A percentile compares a stretch with the other conserved stretches of the same genome.
phyloP scores from a whole-genome alignment of 441 rosid species.

The Adansonia rubrostipa region DNA sequence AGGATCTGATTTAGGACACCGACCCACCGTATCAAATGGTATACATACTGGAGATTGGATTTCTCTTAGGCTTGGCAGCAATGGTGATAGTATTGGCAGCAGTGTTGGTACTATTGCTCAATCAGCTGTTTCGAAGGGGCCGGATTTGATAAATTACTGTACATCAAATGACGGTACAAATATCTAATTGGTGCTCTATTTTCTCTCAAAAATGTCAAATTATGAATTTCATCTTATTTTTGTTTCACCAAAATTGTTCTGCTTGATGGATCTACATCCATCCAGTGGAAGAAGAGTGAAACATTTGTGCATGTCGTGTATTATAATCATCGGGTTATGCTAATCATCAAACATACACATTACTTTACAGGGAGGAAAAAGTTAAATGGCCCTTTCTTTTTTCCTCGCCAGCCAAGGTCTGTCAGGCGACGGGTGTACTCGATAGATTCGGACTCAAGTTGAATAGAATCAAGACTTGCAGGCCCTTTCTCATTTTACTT shows the following conservation, averaged over 20 bases:
- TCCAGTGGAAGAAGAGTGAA: not conserved
- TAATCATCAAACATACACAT: not conserved
- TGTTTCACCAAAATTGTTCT: not conserved
- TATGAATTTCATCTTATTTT: not conserved
- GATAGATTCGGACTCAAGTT: conserved; percentile 18
- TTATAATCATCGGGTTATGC: not conserved
- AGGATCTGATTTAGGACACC: conserved; percentile 19
- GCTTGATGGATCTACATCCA: not conserved
- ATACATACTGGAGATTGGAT: conserved; percentile 32
- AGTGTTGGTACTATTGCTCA: conserved; percentile 22
- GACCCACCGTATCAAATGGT: conserved; percentile 18
- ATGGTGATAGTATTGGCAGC: conserved; percentile 9
- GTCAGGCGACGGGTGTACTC: conserved; percentile 29
- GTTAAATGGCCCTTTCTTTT: conserved; percentile 33
- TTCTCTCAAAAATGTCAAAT: not conserved
- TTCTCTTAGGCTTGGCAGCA: conserved; percentile 34
- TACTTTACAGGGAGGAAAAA: conserved; percentile 1
- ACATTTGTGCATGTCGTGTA: not conserved
- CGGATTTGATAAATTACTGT: conserved; percentile 25
- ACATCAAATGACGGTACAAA: conserved; percentile 31
- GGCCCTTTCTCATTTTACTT: not conserved
- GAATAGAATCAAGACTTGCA: not conserved
- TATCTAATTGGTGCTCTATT: conserved; percentile 16
- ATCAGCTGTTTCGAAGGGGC: conserved; percentile 22
- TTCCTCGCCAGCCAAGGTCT: conserved; percentile 40